These are phyloP conservation scores for Mycena albidolilacea DNA, from an alignment of 768 basidiomycete genomes.

Conservation along the genomic window DNA sequence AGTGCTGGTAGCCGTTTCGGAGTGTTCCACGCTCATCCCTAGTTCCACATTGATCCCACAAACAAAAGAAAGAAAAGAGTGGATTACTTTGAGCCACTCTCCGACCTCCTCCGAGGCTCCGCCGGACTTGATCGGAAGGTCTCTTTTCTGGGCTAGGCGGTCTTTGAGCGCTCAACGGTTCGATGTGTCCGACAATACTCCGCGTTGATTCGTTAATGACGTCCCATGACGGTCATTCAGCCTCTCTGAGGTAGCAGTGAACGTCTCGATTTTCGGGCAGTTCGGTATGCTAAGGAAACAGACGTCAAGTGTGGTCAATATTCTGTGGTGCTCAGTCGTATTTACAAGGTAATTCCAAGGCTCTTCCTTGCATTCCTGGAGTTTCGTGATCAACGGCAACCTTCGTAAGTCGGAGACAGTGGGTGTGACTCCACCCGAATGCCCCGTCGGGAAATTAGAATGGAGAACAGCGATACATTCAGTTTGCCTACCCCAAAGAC, in stretches of 20 bases:
- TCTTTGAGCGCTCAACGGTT: too few species aligned
- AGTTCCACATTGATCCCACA: background rate
- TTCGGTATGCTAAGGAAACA: conserved; percentile 10
- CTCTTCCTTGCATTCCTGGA: too few species aligned
- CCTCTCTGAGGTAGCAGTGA: background rate
- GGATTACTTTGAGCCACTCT: conserved; percentile 11
- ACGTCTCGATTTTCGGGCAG: too few species aligned
- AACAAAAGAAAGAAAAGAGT: too few species aligned
- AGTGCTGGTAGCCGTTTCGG: background rate
- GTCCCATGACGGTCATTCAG: background rate
- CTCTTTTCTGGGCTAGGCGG: conserved; percentile 15
- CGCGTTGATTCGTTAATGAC: conserved; percentile 2
- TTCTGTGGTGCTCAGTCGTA: conserved; percentile 4
- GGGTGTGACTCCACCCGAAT: too few species aligned
- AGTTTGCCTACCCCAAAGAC: too few species aligned
- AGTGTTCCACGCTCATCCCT: conserved; percentile 2
- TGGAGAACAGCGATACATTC: too few species aligned
- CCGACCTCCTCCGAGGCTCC: conserved; percentile 15
- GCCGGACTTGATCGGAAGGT: conserved; percentile 6
- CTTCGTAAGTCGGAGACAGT: too few species aligned
- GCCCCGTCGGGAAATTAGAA: too few species aligned
- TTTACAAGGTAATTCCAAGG: background rate
- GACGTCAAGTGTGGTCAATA: conserved; percentile 8
- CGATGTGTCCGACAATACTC: too few species aligned
- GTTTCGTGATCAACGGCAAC: too few species aligned